phyloP scores from a whole-genome alignment of 2,329 filamentous ascomycete species.

The Westerdykella aurantiaca region DNA sequence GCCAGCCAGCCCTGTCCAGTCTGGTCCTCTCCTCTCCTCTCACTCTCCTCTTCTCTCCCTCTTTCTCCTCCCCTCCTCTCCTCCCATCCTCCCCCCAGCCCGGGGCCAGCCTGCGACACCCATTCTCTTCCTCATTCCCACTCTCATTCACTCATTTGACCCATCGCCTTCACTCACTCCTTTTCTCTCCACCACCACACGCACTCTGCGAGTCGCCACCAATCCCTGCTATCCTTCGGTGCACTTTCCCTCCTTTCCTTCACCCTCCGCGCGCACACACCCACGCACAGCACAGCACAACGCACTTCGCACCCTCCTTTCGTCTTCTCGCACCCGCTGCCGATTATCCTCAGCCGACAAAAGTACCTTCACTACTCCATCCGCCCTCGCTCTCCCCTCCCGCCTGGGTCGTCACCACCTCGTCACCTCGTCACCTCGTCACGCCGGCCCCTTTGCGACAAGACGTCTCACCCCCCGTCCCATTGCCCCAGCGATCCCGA shows the following conservation, averaged over 20 bases:
- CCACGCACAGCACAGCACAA: too few species aligned
- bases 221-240: not conserved
- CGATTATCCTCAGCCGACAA: too few species aligned
- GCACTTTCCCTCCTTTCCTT: not conserved
- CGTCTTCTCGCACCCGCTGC: not conserved
- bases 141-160: too few species aligned
- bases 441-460: not conserved
- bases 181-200: not conserved
- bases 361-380: too few species aligned
- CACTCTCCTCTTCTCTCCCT: not conserved
- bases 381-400: not conserved
- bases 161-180: not conserved
- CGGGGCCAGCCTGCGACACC: too few species aligned
- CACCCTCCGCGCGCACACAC: too few species aligned
- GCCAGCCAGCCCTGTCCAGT: not conserved
- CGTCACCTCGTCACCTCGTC: not conserved
- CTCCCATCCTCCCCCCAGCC: too few species aligned
- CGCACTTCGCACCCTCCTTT: not conserved
- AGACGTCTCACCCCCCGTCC: constrained; percentile 1
- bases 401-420: not conserved
- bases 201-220: constrained; percentile 3
- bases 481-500: not conserved
- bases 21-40: not conserved
- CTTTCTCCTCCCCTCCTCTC: too few species aligned
- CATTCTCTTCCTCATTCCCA: too few species aligned